Base-by-base conservation (phyloP, 2,329 filamentous ascomycete species). In the Emericellopsis atlantica region DNA sequence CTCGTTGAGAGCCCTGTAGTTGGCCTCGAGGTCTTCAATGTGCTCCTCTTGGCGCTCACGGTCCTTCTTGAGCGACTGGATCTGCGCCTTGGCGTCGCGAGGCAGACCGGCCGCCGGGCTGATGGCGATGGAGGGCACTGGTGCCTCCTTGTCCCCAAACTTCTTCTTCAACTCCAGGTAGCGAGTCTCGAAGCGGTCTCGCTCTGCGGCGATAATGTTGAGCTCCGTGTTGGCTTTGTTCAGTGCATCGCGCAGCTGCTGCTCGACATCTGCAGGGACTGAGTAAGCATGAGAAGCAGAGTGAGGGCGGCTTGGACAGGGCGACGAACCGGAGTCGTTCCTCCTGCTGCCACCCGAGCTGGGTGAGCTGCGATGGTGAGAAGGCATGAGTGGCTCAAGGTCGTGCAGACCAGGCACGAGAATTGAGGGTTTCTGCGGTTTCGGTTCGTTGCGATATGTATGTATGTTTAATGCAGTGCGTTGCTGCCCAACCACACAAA, bases 91-190 rank as follows among this genome's bases (percentile, higher is more conserved):
- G n/a, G 26, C 22, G 37, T 40, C 26, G 26, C 26, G 26, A 29
- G 26, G 26, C 31, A 29, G 21, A 16, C 18, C 18, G 18, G 18
- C 8, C 12, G 26, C 26, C 8, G 26, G 26, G 26, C 26, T 35
- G 32, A 8, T 21, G n/a, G 32, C n/a, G n/a, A 10, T 15, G 9
- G 32, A 35, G 18, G 32, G 36, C 23, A 29, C 10, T 21, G 31
- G 16, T 15, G 31, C 14, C 53, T 24, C 44, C 43, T 35, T 58
- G 8, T 9, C 54, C 18, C 53, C 49, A 23, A 58, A 44, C 45
- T 56, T 58, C 43, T 52, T 50, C 40, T 44, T 55, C 39, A 53
- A 51, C 41, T 51, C 46, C 31, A 58, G 52, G 32, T 52, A 48
- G 37, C 48, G 47, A 14, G 39, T 42, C 42, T 54, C 49, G 43